phyloP scores from a whole-genome alignment of 805 yeast species.

The Kodamaea leandrae region DNA sequence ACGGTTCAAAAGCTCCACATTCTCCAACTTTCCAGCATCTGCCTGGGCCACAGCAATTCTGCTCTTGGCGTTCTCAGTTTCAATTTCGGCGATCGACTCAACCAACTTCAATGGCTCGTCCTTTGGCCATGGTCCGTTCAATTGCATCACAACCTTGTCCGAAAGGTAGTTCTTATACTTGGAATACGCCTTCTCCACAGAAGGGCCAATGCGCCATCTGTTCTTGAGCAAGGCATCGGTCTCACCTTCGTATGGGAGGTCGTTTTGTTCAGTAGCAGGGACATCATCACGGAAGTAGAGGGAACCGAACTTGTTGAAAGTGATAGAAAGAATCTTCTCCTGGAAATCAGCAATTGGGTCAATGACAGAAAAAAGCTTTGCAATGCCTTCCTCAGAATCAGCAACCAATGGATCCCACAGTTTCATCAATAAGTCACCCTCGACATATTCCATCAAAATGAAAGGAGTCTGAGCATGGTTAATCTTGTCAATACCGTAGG shows the following conservation, averaged over 20 bases:
- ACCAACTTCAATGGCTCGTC: constrained; percentile 61
- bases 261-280: constrained; percentile 38
- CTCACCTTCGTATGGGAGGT: constrained; percentile 62
- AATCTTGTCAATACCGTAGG: constrained; percentile 58
- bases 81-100: constrained; percentile 60
- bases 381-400: constrained; percentile 52
- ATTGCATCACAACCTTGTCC: constrained; percentile 46
- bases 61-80: constrained; percentile 56
- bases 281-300: constrained; percentile 77
- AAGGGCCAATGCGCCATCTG: constrained; percentile 92
- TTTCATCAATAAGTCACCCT: constrained; percentile 82
- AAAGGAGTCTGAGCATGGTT: constrained; percentile 74
- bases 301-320: constrained; percentile 77
- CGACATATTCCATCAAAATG: constrained; percentile 74
- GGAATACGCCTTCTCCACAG: constrained; percentile 75
- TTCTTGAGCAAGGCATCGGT: constrained; percentile 48
- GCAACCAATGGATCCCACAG: constrained; percentile 82
- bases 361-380: constrained; percentile 57
- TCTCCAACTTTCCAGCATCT: constrained; percentile 46
- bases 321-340: constrained; percentile 49
- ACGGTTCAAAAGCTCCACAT: constrained; percentile 41
- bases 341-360: constrained; percentile 72
- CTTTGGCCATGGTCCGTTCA: constrained; percentile 77
- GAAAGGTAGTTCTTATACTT: constrained; percentile 58
- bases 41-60: constrained; percentile 56